These are phyloP conservation scores for Prunus salicina DNA, from an alignment of 306 rosid species.

Conservation along the genomic window DNA sequence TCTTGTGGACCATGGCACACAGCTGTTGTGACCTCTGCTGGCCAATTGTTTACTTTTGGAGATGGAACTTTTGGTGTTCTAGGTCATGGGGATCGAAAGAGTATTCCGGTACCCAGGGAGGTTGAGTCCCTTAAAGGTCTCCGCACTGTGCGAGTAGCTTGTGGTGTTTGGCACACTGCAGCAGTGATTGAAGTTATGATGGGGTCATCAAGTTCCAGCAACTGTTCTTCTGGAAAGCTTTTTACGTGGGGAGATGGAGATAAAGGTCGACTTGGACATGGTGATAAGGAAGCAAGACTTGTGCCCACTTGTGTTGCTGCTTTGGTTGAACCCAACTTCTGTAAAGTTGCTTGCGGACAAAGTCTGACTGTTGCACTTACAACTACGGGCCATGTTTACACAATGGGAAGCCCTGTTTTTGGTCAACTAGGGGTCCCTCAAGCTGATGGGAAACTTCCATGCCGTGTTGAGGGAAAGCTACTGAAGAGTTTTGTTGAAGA, in stretches of 20 bases:
- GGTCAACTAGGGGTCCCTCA: conserved; percentile 88
- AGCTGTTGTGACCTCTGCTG: conserved; percentile 89
- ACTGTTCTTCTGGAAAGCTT: conserved; percentile 86
- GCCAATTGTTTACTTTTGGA: conserved; percentile 91
- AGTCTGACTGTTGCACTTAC: conserved; percentile 89
- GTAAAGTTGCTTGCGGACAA: conserved; percentile 93
- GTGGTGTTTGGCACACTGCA: conserved; percentile 99
- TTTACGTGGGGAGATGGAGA: conserved; percentile 99
- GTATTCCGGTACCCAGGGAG: conserved; percentile 82
- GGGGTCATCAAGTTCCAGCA: conserved; percentile 80
- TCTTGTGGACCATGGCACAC: conserved; percentile 99
- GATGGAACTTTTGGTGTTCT: conserved; percentile 98
- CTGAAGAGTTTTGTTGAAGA: conserved; percentile 81
- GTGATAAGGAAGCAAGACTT: conserved; percentile 85
- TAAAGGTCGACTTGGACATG: conserved; percentile 97
- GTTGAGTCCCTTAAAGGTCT: conserved; percentile 96
- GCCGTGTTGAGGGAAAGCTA: conserved; percentile 76
- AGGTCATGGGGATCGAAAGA: conserved; percentile 89
- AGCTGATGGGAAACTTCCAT: conserved; percentile 81
- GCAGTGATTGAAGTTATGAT: conserved; percentile 94
- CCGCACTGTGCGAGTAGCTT: conserved; percentile 89
- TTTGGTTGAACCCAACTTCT: conserved; percentile 77
- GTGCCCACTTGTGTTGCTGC: conserved; percentile 92
- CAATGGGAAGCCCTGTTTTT: conserved; percentile 93
- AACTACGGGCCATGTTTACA: conserved; percentile 75